These are phyloP conservation scores for Rhododendron ovatum DNA, from an alignment of 148 eudicot genomes.

Conservation along the genomic window DNA sequence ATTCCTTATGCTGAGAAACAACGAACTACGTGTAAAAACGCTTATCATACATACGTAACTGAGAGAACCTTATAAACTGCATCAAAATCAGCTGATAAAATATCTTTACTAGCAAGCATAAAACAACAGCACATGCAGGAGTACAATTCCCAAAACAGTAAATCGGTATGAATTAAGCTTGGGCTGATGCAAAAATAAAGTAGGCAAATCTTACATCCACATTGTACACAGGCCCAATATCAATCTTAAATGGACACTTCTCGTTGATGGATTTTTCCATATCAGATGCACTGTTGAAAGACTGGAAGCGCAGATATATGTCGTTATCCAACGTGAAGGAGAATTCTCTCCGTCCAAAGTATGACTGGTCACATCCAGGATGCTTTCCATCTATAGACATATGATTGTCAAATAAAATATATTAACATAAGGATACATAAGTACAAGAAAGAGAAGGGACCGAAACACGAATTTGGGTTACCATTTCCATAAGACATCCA, in stretches of 20 bases:
- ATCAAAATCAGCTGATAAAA: neutral
- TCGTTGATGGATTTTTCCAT: slow-evolving; percentile 77
- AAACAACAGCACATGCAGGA: neutral
- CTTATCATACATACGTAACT: neutral
- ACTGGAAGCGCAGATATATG: slow-evolving; percentile 72
- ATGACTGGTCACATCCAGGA: slow-evolving; percentile 83
- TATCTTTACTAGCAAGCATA: neutral
- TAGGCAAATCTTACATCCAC: slow-evolving; percentile 60
- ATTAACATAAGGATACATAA: neutral
- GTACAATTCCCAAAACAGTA: neutral
- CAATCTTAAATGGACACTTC: slow-evolving; percentile 88
- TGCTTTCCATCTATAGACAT: slow-evolving; percentile 80
- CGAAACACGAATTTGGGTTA: slow-evolving; percentile 20
- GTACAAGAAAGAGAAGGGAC: neutral
- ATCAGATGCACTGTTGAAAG: slow-evolving; percentile 67
- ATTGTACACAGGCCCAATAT: slow-evolving; percentile 90
- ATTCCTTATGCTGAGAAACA: neutral
- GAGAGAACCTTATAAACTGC: neutral
- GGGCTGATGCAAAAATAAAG: neutral
- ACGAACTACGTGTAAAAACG: neutral
- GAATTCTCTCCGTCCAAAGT: slow-evolving; percentile 78
- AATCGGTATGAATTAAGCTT: neutral
- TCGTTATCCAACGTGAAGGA: slow-evolving; percentile 80
- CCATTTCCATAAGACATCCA: slow-evolving; percentile 98
- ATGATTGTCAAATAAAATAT: neutral